A percentile compares a stretch with the other conserved stretches of the same genome.
Conservation (phyloP, 75 land plant species). For the Pinus albicaulis region DNA sequence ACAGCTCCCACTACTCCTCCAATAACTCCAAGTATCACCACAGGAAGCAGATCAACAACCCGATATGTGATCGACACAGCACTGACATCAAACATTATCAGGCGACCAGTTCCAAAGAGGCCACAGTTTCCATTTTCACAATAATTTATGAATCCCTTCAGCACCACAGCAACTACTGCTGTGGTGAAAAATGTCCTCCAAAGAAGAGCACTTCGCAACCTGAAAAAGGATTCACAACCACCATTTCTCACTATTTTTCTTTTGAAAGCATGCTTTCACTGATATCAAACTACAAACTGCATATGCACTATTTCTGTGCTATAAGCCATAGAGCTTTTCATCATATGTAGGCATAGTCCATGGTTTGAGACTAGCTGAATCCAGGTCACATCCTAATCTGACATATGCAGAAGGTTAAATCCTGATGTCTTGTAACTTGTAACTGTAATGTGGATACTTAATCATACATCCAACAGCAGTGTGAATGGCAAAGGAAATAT, state of each 20-base stretch:
- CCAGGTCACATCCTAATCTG: no score
- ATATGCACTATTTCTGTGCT: no score
- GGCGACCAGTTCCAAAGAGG: constrained; percentile 76
- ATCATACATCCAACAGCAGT: no score
- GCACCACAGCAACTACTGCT: constrained; percentile 78
- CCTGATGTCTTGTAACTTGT: no score
- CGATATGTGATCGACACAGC: constrained; percentile 30
- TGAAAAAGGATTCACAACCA: constrained; percentile 2
- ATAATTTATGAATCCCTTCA: constrained; percentile 56
- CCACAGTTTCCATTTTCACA: constrained; percentile 84
- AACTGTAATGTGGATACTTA: no score
- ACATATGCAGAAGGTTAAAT: no score
- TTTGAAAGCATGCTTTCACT: no score
- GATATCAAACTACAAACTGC: no score
- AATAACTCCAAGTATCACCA: constrained; percentile 60
- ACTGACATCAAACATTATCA: constrained; percentile 38
- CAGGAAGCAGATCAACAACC: constrained; percentile 51
- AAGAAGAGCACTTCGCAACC: constrained; percentile 89
- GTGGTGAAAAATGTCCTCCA: constrained; percentile 94
- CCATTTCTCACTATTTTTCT: no score
- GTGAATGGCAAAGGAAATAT: not conserved
- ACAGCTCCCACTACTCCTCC: constrained; percentile 84
- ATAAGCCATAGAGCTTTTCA: no score
- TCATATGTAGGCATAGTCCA: no score
- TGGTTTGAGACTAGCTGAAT: no score